Conservation (phyloP, 2,329 filamentous ascomycete genomes). For the Pyrenochaeta sp. region DNA sequence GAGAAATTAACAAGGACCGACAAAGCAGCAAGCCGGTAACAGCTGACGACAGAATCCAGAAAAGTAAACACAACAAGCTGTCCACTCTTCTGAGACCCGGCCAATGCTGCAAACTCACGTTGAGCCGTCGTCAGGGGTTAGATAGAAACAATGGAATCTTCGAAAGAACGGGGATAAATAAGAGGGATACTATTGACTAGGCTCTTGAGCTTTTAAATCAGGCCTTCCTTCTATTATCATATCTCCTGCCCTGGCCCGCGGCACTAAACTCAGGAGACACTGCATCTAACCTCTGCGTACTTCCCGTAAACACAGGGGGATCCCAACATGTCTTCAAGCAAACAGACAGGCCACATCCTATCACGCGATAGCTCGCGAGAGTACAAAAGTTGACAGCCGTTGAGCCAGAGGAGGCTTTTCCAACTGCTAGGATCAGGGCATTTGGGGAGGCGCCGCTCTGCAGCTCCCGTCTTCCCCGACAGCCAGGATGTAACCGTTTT, state of each 20-base stretch:
- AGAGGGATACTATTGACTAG: constrained; percentile 22
- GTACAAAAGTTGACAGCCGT: constrained; percentile 9
- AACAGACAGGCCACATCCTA: constrained; percentile 9
- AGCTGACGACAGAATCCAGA: background rate
- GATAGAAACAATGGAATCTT: constrained; percentile 8
- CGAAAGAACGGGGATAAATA: constrained; percentile 20
- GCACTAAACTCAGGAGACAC: background rate
- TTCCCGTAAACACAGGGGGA: constrained; percentile 2
- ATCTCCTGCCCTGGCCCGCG: constrained; percentile 9
- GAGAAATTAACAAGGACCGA: background rate
- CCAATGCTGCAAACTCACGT: constrained; percentile 1
- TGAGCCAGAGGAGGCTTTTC: constrained; percentile 6
- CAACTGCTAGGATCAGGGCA: constrained; percentile 6
- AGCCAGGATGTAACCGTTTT: constrained; percentile 7
- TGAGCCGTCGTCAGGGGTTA: constrained; percentile 10
- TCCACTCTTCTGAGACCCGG: background rate
- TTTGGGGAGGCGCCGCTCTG: constrained; percentile 1
- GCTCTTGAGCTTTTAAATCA: constrained; percentile 21
- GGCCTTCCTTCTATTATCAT: constrained; percentile 9
- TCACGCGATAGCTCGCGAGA: background rate
- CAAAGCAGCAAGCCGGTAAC: constrained; percentile 1
- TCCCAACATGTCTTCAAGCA: constrained; percentile 3
- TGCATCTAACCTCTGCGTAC: constrained; percentile 3
- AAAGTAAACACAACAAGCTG: constrained; percentile 2
- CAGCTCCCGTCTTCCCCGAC: constrained; percentile 13